Evolutionary conservation across 2,329 filamentous ascomycete genomes (phyloP), one percentile per base, ranked within the genome.

Genomic region (Didymella sp.): DNA sequence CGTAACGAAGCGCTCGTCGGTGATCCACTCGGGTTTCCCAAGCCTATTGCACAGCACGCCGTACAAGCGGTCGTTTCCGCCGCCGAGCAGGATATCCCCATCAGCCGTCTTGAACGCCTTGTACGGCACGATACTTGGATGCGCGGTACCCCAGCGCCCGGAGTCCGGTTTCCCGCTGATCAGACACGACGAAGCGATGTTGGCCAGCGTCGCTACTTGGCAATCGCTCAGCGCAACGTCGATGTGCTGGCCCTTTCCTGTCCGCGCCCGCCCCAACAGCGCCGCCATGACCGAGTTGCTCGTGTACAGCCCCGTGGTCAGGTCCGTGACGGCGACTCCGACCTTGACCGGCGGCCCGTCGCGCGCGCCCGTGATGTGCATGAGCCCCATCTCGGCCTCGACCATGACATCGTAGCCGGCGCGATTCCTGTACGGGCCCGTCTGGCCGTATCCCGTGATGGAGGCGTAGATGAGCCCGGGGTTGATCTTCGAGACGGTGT

Each of bases 371-470:
- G 95, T 99, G 68, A 99, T 98, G 78, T 99, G 95, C 95, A 99
- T 99, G 54, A 99, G 80, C 0, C 95, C 95, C 79, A 99, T 93
- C 75, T 98, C 95, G 58, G 95, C 95, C 80, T 99, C 95, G 11
- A 99, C 94, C 94, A 99, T 99, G 66, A 99, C 95, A 77, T 99
- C 95, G 81, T 99, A 99, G 4, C 95, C 95, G 3, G 95, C 92
- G 13, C 95, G 85, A 62, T 87, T 85, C 6, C 89, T 87, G 76
- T 96, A 96, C 0, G 95, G 95, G 0, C 95, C 95, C 1, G 91
- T 96, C 74, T 99, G 95, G 2, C 95, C 95, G 72, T 98, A 99
- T 1, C 95, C 95, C 0, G 95, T 99, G 68, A 99, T 96, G 66
- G 92, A 96, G 13, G 94, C 92, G 73, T 99, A 99, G 65, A 99